phyloP scores from a whole-genome alignment of 305 asterid genomes.

The Rubia tinctorum region DNA sequence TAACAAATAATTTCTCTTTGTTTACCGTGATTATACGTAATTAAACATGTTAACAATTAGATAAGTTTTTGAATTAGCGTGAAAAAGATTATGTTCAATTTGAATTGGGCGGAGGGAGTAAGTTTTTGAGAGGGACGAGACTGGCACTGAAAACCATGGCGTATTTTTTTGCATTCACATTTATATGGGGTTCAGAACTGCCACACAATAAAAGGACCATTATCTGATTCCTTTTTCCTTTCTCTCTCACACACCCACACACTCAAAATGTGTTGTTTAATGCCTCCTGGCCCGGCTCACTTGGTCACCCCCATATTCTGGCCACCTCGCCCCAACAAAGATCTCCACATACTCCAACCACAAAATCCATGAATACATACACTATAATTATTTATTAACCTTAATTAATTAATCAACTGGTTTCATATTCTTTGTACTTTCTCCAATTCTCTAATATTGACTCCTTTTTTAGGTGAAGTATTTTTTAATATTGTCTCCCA shows the following conservation, averaged over 20 bases:
- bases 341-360: slow-evolving; percentile 31
- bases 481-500: too few species aligned
- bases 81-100: too few species aligned
- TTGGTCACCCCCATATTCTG: slow-evolving; percentile 20
- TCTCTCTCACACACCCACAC: not conserved
- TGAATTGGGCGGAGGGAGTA: too few species aligned
- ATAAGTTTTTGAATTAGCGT: too few species aligned
- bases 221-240: slow-evolving; percentile 13
- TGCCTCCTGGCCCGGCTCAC: slow-evolving; percentile 12
- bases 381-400: too few species aligned
- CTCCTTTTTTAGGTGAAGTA: too few species aligned
- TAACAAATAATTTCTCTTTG: too few species aligned
- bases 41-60: too few species aligned
- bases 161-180: not conserved
- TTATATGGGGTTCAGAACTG: slow-evolving; percentile 23
- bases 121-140: slow-evolving; percentile 28
- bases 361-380: slow-evolving; percentile 11
- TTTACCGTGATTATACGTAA: too few species aligned
- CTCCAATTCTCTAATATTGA: too few species aligned
- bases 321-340: slow-evolving; percentile 29
- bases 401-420: too few species aligned
- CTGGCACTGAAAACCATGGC: slow-evolving; percentile 31
- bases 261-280: slow-evolving; percentile 9
- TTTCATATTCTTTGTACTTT: too few species aligned
- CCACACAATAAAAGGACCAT: slow-evolving; percentile 20